Percentiles rank a stretch among this genome's conserved stretches.
These are phyloP conservation scores for Microdochium bolleyi DNA, from an alignment of 2,329 filamentous ascomycete species.

Conservation along the genomic window DNA sequence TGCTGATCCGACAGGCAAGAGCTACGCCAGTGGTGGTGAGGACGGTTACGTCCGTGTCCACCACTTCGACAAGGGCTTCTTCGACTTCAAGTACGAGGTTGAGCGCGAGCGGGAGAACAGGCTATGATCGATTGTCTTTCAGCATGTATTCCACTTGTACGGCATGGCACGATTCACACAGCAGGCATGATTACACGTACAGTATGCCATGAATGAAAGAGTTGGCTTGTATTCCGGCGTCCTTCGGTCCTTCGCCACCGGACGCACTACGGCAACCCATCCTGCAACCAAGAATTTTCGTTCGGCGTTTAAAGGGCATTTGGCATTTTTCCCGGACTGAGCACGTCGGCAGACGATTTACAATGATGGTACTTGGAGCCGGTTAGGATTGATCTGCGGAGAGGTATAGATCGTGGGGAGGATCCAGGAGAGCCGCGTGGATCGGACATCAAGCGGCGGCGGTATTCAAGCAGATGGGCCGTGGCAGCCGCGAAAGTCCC, in stretches of 20 bases:
- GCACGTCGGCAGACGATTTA: background rate
- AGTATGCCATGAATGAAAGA: constrained; percentile 1
- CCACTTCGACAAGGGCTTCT: constrained; percentile 98
- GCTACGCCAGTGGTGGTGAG: constrained; percentile 93
- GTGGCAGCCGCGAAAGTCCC: too few relatives aligned
- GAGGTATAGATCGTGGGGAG: too few relatives aligned
- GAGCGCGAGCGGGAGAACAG: constrained; percentile 67
- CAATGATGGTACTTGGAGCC: background rate
- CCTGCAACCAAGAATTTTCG: constrained; percentile 2
- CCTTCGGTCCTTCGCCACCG: background rate
- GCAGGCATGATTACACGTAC: background rate
- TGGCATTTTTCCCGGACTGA: background rate
- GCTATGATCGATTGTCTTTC: constrained; percentile 7
- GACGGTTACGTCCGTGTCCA: constrained; percentile 98
- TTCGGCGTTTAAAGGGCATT: constrained; percentile 4
- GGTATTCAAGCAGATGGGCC: too few relatives aligned
- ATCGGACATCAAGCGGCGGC: too few relatives aligned
- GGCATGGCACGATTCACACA: background rate
- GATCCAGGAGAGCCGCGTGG: too few relatives aligned
- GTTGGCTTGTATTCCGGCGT: background rate
- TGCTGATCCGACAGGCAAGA: constrained; percentile 81
- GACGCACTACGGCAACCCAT: background rate
- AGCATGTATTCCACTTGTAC: background rate
- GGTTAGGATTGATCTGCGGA: background rate
- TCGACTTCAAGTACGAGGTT: constrained; percentile 97